phyloP scores from a whole-genome alignment of 306 rosid species.

The Casuarina glauca region DNA sequence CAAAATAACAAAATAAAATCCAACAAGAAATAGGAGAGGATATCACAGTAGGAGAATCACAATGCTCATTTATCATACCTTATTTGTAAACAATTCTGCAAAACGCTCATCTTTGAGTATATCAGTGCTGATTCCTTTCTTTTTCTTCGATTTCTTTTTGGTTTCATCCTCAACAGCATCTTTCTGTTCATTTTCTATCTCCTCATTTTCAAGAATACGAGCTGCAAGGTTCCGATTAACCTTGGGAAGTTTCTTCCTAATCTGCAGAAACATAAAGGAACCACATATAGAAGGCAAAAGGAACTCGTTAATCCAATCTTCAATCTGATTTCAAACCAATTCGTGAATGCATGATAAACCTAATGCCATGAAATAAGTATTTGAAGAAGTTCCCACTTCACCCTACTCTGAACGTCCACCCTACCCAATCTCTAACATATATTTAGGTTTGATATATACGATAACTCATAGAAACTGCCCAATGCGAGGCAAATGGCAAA shows the following conservation, averaged over 20 bases:
- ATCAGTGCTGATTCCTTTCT: slow-evolving; percentile 53
- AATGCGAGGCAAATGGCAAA: too few species aligned
- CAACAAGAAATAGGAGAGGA: slow-evolving; percentile 3
- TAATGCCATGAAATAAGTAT: neutral
- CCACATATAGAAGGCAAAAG: slow-evolving; percentile 14
- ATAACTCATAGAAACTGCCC: neutral
- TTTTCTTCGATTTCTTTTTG: slow-evolving; percentile 71
- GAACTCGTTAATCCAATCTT: neutral
- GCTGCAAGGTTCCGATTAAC: slow-evolving; percentile 69
- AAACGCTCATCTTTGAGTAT: slow-evolving; percentile 79
- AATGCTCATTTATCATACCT: slow-evolving; percentile 49
- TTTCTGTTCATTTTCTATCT: slow-evolving; percentile 49
- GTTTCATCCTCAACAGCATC: slow-evolving; percentile 49
- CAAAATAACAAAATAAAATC: neutral
- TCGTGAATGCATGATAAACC: neutral
- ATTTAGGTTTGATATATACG: neutral
- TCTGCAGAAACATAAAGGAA: slow-evolving; percentile 47
- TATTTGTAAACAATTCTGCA: slow-evolving; percentile 47
- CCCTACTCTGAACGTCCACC: neutral
- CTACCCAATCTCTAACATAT: neutral
- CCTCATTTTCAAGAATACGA: slow-evolving; percentile 63
- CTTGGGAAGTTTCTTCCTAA: slow-evolving; percentile 74
- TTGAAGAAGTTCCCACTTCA: neutral
- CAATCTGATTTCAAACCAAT: neutral
- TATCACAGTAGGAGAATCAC: neutral